phyloP scores from a whole-genome alignment of 805 yeast genomes.

The Spathaspora gorwiae region DNA sequence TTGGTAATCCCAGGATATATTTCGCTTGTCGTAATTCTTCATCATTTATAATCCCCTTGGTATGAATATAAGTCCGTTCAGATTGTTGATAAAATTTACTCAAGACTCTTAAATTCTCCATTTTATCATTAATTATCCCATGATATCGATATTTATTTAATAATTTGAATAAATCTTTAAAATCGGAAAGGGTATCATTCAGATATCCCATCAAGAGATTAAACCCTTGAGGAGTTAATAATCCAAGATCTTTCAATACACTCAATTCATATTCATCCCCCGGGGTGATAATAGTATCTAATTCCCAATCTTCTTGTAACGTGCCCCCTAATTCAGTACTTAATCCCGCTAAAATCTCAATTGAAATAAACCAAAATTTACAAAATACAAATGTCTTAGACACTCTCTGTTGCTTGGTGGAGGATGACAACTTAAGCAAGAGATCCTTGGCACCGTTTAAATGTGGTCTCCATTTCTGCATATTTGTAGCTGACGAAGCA shows the following conservation, averaged over 20 bases:
- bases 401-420: constrained; percentile 13
- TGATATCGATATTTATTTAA: constrained; percentile 21
- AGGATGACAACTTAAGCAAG: constrained; percentile 35
- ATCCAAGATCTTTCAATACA: constrained; percentile 35
- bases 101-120: constrained; percentile 22
- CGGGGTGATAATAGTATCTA: constrained; percentile 30
- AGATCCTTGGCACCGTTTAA: constrained; percentile 62
- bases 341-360: constrained; percentile 55
- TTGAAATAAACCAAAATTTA: constrained; percentile 51
- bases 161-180: constrained; percentile 39
- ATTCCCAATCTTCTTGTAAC: constrained; percentile 42
- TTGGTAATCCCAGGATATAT: constrained; percentile 15
- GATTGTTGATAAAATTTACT: constrained; percentile 24
- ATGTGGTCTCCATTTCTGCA: constrained; percentile 62
- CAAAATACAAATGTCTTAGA: constrained; percentile 49
- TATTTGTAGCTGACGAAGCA: constrained; percentile 52
- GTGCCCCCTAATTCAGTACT: constrained; percentile 56
- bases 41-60: constrained; percentile 25
- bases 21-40: constrained; percentile 17
- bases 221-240: constrained; percentile 43
- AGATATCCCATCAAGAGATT: constrained; percentile 49
- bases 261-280: constrained; percentile 28
- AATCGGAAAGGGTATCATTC: constrained; percentile 28
- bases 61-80: constrained; percentile 23
- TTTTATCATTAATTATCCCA: constrained; percentile 11